Conservation (phyloP, 2,329 filamentous ascomycete genomes). For the Botrytis squamosa region DNA sequence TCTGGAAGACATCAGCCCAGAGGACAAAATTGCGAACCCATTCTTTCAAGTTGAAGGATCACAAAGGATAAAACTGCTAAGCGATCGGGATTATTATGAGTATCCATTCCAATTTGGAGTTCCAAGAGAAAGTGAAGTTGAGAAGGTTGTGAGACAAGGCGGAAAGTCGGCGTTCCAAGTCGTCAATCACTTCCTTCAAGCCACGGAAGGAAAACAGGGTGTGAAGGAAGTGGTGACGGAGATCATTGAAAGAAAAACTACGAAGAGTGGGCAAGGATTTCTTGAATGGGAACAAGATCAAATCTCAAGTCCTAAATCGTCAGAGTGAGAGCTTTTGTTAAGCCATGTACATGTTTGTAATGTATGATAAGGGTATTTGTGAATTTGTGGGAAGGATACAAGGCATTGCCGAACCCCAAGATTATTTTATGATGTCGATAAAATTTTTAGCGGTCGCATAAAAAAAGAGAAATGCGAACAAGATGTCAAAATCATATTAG, state of each 20-base stretch:
- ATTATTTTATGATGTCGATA: slow-evolving; percentile 20
- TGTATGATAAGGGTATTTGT: slow-evolving; percentile 22
- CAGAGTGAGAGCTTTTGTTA: background rate
- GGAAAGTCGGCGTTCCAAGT: slow-evolving; percentile 55
- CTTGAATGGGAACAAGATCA: slow-evolving; percentile 31
- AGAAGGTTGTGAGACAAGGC: slow-evolving; percentile 45
- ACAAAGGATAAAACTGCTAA: slow-evolving; percentile 59
- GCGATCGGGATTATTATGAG: slow-evolving; percentile 59
- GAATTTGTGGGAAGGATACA: slow-evolving; percentile 28
- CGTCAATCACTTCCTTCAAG: slow-evolving; percentile 59
- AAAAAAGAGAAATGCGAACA: slow-evolving; percentile 23
- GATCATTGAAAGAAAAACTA: slow-evolving; percentile 53
- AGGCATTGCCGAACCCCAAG: slow-evolving; percentile 20
- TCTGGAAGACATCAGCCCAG: slow-evolving; percentile 62
- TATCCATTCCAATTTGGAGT: slow-evolving; percentile 73
- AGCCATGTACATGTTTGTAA: slow-evolving; percentile 19
- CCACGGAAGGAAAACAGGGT: slow-evolving; percentile 64
- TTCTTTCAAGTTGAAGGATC: slow-evolving; percentile 63
- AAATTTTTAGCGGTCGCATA: slow-evolving; percentile 30
- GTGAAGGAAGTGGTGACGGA: slow-evolving; percentile 67
- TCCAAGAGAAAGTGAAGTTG: slow-evolving; percentile 66
- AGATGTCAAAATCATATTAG: slow-evolving; percentile 3
- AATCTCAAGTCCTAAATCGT: background rate
- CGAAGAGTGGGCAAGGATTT: slow-evolving; percentile 35
- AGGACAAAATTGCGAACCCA: slow-evolving; percentile 54